Evolutionary conservation across 306 rosid genomes (phyloP).

Genomic region (Canavalia ensiformis): DNA sequence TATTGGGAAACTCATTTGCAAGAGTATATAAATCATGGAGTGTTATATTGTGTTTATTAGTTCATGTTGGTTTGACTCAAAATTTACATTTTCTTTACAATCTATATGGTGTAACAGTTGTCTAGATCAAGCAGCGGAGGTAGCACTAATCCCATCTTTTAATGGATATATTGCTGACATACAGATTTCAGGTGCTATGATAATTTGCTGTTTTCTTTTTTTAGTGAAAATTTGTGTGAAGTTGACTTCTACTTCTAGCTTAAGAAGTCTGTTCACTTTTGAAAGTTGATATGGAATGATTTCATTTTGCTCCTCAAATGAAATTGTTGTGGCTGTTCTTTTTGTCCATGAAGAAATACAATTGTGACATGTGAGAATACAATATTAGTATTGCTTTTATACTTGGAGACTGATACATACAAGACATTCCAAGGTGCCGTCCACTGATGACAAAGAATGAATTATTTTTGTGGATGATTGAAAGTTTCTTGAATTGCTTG

Average conservation of each 20-base stretch:
- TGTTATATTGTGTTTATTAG: constrained; percentile 10
- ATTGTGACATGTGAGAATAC: constrained; percentile 18
- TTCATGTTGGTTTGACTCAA: constrained; percentile 27
- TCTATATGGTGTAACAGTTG: constrained; percentile 66
- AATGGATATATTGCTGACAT: constrained; percentile 68
- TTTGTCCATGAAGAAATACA: constrained; percentile 12
- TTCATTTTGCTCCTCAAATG: constrained; percentile 35
- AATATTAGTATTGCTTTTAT: constrained; percentile 19
- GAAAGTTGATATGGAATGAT: constrained; percentile 27
- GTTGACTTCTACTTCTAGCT: constrained; percentile 41
- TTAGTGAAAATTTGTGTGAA: constrained; percentile 14
- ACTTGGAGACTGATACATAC: constrained; percentile 18
- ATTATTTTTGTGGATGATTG: constrained; percentile 32
- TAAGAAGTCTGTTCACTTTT: constrained; percentile 39
- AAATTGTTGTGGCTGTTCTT: constrained; percentile 22
- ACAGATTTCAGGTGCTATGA: constrained; percentile 70
- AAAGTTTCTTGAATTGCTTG: constrained; percentile 31
- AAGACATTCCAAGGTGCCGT: constrained; percentile 16
- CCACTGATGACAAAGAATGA: constrained; percentile 24
- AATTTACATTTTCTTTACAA: constrained; percentile 45
- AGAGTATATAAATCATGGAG: constrained; percentile 55
- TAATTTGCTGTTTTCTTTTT: constrained; percentile 19
- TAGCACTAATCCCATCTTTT: constrained; percentile 73
- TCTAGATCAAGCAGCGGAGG: constrained; percentile 83
- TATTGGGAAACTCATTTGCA: constrained; percentile 95